phyloP scores from a whole-genome alignment of 2,329 filamentous ascomycete genomes.

The Xylogone sp. region DNA sequence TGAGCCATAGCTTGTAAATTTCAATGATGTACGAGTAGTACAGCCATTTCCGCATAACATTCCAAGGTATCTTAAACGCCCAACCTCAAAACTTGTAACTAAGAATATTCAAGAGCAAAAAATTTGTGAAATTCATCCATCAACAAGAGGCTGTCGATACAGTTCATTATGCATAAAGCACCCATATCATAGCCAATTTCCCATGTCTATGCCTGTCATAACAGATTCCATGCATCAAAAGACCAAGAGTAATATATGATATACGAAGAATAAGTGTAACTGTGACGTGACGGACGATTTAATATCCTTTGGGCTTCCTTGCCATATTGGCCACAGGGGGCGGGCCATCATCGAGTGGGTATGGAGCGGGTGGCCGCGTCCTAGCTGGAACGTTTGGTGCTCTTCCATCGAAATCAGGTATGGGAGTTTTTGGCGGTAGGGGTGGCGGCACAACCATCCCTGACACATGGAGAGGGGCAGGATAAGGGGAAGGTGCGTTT shows the following conservation, averaged over 20 bases:
- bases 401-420: constrained; percentile 36
- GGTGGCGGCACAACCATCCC: constrained; percentile 57
- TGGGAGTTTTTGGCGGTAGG: constrained; percentile 72
- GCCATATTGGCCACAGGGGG: constrained; percentile 84
- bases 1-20: too few species aligned
- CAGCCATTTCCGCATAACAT: too few species aligned
- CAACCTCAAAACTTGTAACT: not conserved
- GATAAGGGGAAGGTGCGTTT: not conserved
- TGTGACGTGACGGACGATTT: too few species aligned
- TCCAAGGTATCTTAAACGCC: not conserved
- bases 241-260: too few species aligned
- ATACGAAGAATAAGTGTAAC: too few species aligned
- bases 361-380: constrained; percentile 44
- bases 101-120: too few species aligned
- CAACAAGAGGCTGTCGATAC: not conserved
- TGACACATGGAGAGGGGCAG: constrained; percentile 4
- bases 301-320: constrained; percentile 59
- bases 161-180: not conserved
- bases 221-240: not conserved
- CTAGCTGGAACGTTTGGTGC: constrained; percentile 11
- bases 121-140: not conserved
- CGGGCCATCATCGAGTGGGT: constrained; percentile 75
- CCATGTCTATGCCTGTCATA: not conserved
- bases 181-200: not conserved
- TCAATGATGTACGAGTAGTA: too few species aligned